Percentiles rank a stretch among this genome's conserved stretches.
Conservation (phyloP, 352 stramenopile genomes). For the Phytophthora macrochlamydospora region DNA sequence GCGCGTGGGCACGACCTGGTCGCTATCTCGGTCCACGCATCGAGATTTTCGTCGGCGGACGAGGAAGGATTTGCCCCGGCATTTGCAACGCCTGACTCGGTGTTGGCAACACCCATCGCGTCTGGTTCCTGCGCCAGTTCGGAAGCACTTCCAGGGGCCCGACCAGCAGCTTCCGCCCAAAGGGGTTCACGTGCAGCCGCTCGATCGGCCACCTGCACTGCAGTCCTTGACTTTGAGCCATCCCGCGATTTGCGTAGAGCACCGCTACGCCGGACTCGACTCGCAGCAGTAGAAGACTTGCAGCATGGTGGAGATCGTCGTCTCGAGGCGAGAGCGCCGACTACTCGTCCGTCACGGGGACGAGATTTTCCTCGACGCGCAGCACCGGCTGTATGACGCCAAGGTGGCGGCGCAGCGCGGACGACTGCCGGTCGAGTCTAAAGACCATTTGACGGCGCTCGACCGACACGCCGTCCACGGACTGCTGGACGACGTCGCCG, state of each 20-base stretch:
- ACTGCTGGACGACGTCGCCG: slow-evolving; percentile 68
- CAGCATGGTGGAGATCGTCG: slow-evolving; percentile 26
- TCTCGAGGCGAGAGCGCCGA: slow-evolving; percentile 46
- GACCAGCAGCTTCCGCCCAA: too few relatives aligned
- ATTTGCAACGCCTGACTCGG: too few relatives aligned
- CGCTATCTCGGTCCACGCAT: neutral
- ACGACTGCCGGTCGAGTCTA: slow-evolving; percentile 11
- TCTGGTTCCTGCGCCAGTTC: neutral
- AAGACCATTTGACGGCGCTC: slow-evolving; percentile 56
- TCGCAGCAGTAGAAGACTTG: neutral
- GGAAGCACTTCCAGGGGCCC: neutral
- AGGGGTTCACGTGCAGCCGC: too few relatives aligned
- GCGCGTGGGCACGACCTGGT: slow-evolving; percentile 11
- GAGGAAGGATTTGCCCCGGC: slow-evolving; percentile 9
- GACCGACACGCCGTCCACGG: slow-evolving; percentile 63
- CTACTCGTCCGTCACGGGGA: slow-evolving; percentile 49
- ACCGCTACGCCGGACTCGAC: neutral
- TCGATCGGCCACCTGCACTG: neutral
- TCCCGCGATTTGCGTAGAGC: neutral
- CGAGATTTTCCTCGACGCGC: slow-evolving; percentile 48
- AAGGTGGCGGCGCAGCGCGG: slow-evolving; percentile 9
- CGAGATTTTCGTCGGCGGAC: slow-evolving; percentile 14
- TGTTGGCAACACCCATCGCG: neutral
- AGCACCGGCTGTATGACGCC: slow-evolving; percentile 41
- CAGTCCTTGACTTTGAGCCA: neutral